Evolutionary conservation across 2,329 filamentous ascomycete genomes (phyloP).

Genomic region (Colletotrichum sp.): DNA sequence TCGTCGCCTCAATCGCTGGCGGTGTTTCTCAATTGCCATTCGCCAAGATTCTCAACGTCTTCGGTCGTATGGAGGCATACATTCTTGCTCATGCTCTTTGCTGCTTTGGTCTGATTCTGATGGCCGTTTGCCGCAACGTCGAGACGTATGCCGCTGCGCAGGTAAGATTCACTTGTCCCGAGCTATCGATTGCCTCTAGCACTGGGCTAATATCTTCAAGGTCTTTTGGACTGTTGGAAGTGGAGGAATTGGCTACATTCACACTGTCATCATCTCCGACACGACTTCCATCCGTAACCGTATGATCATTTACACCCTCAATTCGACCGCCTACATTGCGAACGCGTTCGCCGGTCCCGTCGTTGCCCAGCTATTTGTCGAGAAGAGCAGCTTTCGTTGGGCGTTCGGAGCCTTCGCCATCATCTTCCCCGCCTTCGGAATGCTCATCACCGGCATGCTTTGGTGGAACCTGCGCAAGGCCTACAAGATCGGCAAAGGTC

Average conservation of each 20-base stretch:
- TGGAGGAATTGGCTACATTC: slow-evolving; percentile 31
- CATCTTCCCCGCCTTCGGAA: slow-evolving; percentile 46
- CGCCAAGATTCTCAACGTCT: slow-evolving; percentile 45
- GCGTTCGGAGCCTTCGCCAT: slow-evolving; percentile 64
- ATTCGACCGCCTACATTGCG: slow-evolving; percentile 38
- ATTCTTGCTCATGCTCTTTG: slow-evolving; percentile 38
- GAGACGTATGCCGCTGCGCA: slow-evolving; percentile 47
- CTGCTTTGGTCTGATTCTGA: slow-evolving; percentile 51
- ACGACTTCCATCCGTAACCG: slow-evolving; percentile 34
- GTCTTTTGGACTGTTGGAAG: slow-evolving; percentile 64
- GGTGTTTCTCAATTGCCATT: slow-evolving; percentile 34
- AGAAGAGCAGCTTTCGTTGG: slow-evolving; percentile 32
- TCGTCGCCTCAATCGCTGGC: slow-evolving; percentile 42
- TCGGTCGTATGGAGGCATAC: slow-evolving; percentile 41
- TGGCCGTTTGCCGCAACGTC: slow-evolving; percentile 58
- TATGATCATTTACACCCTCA: slow-evolving; percentile 34
- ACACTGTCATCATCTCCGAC: slow-evolving; percentile 36
- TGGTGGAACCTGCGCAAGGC: slow-evolving; percentile 21
- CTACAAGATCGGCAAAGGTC: slow-evolving; percentile 18
- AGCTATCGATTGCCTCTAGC: accelerated
- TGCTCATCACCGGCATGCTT: slow-evolving; percentile 15
- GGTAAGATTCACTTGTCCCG: background rate
- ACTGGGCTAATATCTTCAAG: background rate
- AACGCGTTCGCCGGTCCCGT: slow-evolving; percentile 36
- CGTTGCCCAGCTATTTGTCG: slow-evolving; percentile 27